Percentiles rank a stretch among this genome's conserved stretches.
Evolutionary conservation across 2,329 filamentous ascomycete genomes (phyloP).

Genomic region (Fusarium lateritium): DNA sequence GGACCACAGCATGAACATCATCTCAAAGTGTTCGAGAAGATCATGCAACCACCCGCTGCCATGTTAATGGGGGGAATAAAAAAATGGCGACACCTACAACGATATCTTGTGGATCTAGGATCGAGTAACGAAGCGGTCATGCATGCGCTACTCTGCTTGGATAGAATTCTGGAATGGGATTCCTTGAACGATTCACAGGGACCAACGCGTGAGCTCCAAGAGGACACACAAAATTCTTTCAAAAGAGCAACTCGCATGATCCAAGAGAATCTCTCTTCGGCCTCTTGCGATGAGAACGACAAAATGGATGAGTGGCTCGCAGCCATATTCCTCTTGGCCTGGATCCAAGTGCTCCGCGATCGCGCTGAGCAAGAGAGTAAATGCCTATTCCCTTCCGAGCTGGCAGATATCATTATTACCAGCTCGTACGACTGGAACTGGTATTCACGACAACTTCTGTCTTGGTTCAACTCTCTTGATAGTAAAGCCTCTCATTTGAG

Average conservation of each 20-base stretch:
- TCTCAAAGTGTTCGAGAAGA: constrained; percentile 7
- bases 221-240: background rate
- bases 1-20: background rate
- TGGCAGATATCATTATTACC: constrained; percentile 3
- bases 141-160: background rate
- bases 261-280: background rate
- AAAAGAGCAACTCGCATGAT: background rate
- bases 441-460: constrained; percentile 12
- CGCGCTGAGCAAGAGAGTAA: background rate
- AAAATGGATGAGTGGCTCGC: constrained; percentile 9
- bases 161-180: constrained; percentile 1
- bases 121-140: background rate
- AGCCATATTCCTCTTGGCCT: background rate
- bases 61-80: constrained; percentile 18
- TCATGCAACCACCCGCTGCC: constrained; percentile 7
- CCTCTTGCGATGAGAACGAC: accelerated
- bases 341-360: constrained; percentile 8
- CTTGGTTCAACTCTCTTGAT: constrained; percentile 12
- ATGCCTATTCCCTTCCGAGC: background rate
- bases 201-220: background rate
- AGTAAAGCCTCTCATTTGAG: constrained; percentile 5
- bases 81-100: constrained; percentile 8
- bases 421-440: constrained; percentile 8
- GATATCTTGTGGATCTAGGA: background rate
- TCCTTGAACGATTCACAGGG: background rate